Percentiles rank a stretch among this genome's conserved stretches.
phyloP scores from a whole-genome alignment of 352 stramenopile genomes.

The Hyaloperonospora brassicae region DNA sequence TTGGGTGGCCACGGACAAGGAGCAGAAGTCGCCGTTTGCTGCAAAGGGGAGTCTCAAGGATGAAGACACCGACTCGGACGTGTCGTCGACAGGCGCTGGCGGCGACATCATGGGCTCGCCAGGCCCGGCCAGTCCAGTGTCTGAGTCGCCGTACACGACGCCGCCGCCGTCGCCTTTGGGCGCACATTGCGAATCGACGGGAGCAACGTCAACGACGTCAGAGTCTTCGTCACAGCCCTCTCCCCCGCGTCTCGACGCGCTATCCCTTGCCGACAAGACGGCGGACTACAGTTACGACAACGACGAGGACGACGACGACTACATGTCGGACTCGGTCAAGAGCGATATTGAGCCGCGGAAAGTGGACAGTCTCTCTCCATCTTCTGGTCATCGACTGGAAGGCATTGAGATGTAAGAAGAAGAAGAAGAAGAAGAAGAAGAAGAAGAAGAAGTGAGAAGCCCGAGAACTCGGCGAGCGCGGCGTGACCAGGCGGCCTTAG shows the following conservation, averaged over 20 bases:
- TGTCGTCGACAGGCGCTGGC: conserved; percentile 39
- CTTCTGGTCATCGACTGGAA: conserved; percentile 41
- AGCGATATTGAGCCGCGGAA: conserved; percentile 70
- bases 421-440: conserved; percentile 16
- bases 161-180: conserved; percentile 41
- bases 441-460: conserved; percentile 13
- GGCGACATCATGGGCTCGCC: conserved; percentile 41
- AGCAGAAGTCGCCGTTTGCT: conserved; percentile 75
- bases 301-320: conserved; percentile 44
- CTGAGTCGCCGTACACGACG: conserved; percentile 28
- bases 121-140: conserved; percentile 44
- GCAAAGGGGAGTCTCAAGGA: conserved; percentile 43
- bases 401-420: conserved; percentile 66
- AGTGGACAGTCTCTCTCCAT: conserved; percentile 46
- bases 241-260: conserved; percentile 32
- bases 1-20: conserved; percentile 82
- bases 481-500: conserved; percentile 4
- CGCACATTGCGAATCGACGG: conserved; percentile 33
- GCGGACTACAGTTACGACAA: conserved; percentile 33
- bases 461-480: conserved; percentile 12
- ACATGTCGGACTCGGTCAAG: conserved; percentile 68
- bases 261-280: conserved; percentile 34
- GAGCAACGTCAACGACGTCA: conserved; percentile 32
- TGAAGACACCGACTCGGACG: conserved; percentile 58
- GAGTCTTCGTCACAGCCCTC: conserved; percentile 40